Evolutionary conservation across 1,139 yeast species (phyloP).

Genomic region (Saccharomycopsis crataegensis): DNA sequence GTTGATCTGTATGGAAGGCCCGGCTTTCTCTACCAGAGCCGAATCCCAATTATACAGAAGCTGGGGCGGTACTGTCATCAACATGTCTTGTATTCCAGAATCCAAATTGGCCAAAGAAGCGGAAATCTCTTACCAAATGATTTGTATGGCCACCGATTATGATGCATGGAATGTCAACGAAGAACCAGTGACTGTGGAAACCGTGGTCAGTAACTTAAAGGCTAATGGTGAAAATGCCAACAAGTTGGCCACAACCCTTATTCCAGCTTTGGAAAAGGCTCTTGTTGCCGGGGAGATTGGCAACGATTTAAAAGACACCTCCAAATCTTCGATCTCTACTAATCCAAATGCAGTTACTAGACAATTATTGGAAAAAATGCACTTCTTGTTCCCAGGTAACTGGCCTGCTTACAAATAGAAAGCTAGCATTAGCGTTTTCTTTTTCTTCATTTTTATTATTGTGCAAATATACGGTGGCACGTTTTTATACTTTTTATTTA

Average conservation of each 20-base stretch:
- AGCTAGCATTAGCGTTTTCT: too few species aligned
- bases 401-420: slow-evolving; percentile 42
- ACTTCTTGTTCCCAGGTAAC: slow-evolving; percentile 87
- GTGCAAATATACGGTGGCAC: too few species aligned
- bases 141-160: slow-evolving; percentile 97
- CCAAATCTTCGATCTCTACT: slow-evolving; percentile 79
- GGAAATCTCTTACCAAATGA: slow-evolving; percentile 93
- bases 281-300: slow-evolving; percentile 58
- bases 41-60: slow-evolving; percentile 82
- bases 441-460: too few species aligned
- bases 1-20: slow-evolving; percentile 97
- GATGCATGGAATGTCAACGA: slow-evolving; percentile 96
- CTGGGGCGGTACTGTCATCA: slow-evolving; percentile 93
- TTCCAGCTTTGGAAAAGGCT: slow-evolving; percentile 58
- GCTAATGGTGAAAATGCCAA: slow-evolving; percentile 89
- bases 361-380: slow-evolving; percentile 71
- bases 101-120: slow-evolving; percentile 96
- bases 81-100: slow-evolving; percentile 95
- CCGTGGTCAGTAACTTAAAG: slow-evolving; percentile 82
- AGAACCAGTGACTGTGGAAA: slow-evolving; percentile 95
- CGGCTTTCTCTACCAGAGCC: slow-evolving; percentile 96
- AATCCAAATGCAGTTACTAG: slow-evolving; percentile 67
- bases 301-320: slow-evolving; percentile 61
- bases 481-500: too few species aligned
- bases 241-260: slow-evolving; percentile 59